These are phyloP conservation scores for Plenodomus tracheiphilus DNA, from an alignment of 2,329 filamentous ascomycete genomes.

Conservation along the genomic window DNA sequence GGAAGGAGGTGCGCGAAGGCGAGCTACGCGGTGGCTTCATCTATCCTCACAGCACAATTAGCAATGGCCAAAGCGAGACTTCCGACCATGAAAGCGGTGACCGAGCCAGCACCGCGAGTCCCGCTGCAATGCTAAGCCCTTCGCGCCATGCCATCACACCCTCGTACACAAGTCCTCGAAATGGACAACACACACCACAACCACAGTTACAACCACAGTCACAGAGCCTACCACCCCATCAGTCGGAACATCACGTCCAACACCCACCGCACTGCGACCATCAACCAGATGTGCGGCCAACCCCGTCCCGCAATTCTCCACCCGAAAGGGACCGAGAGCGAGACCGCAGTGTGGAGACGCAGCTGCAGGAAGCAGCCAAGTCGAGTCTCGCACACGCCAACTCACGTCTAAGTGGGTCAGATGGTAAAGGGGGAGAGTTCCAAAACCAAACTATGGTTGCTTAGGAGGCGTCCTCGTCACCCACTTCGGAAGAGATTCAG, in stretches of 20 bases:
- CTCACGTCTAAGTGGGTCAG: constrained; percentile 15
- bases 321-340: constrained; percentile 27
- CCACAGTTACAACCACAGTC: constrained; percentile 7
- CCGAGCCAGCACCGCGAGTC: constrained; percentile 35
- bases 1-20: constrained; percentile 77
- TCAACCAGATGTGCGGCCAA: constrained; percentile 20
- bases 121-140: constrained; percentile 30
- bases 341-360: constrained; percentile 28
- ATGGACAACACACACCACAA: constrained; percentile 25
- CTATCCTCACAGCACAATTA: constrained; percentile 24
- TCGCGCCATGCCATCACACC: constrained; percentile 28
- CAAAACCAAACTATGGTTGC: constrained; percentile 31
- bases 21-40: constrained; percentile 55
- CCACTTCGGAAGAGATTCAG: no score
- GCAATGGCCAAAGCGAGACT: constrained; percentile 38
- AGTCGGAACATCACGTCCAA: constrained; percentile 4
- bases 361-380: constrained; percentile 41
- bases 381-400: constrained; percentile 36
- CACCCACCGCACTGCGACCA: constrained; percentile 8
- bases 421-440: constrained; percentile 24
- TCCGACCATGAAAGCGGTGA: constrained; percentile 34
- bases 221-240: neutral
- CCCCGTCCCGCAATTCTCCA: constrained; percentile 24
- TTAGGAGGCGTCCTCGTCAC: no score
- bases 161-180: constrained; percentile 17